Base-by-base conservation (phyloP, 2,329 filamentous ascomycete species). In the Penicillium sp. region DNA sequence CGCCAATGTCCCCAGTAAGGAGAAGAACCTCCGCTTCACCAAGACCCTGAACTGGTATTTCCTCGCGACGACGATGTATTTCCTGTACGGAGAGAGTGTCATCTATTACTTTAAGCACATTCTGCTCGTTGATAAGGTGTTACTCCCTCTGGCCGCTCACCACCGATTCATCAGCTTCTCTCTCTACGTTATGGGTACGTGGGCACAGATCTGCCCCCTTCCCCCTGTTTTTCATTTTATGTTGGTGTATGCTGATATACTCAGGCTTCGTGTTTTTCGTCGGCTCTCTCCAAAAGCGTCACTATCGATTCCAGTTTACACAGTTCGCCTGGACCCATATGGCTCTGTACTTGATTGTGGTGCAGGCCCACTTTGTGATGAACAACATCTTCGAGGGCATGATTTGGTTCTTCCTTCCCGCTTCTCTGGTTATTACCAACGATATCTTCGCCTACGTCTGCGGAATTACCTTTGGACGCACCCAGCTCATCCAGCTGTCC, bases 51-150 rank as follows among this genome's bases (percentile, higher is more conserved):
- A 97, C 77, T 99, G 94, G 94, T 99, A 99, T 76, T 99, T 96
- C 81, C 83, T 99, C 50, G 94, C 92, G n/a, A 91, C 90, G 23
- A 96, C 93, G 64, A 97, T 99, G 93, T 99, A 99, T 81, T 99
- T 96, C 67, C 82, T 99, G 47, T 99, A 99, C 72, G 94, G 94
- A 70, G 94, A 99, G 78, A 97, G 91, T 68, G 93, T 99, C 70
- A 96, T 99, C 69, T 99, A 99, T 80, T 99, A 99, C 78, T 99
- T 99, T 79, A 99, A 99, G 83, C 94, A 99, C 73, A 93, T 99
- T 63, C 87, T 99, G 39, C 80, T 99, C 55, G 92, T 99, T 42
- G 94, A 99, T 77, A 91, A 89, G 75, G 90, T 97, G 42, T 81
- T 99, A 58, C 81, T 97, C 54, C 94, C 94, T 8, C 87, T 99